These are phyloP conservation scores for Diaporthe citriasiana DNA, from an alignment of 2,329 filamentous ascomycete species.

Conservation along the genomic window DNA sequence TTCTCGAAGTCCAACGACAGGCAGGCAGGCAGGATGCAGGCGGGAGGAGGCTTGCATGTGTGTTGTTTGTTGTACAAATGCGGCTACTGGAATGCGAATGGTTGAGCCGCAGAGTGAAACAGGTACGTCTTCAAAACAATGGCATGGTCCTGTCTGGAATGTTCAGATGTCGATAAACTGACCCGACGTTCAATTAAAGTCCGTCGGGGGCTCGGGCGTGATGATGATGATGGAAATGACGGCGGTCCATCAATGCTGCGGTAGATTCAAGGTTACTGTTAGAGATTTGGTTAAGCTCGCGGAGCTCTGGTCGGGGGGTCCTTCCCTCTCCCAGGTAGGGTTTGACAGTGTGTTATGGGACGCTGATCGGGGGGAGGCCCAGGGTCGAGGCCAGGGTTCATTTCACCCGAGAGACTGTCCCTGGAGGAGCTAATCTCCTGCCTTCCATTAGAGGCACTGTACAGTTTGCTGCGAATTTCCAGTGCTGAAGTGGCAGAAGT, in stretches of 20 bases:
- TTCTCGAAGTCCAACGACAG: conserved; percentile 5
- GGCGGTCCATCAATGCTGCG: conserved; percentile 16
- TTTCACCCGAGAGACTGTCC: not conserved
- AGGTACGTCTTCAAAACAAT: not conserved
- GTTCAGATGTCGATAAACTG: not conserved
- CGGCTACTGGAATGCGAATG: not conserved
- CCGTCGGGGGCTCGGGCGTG: not conserved
- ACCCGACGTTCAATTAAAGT: conserved; percentile 28
- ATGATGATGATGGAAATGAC: conserved; percentile 5
- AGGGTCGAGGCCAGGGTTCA: not conserved
- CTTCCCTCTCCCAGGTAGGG: not conserved
- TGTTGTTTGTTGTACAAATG: not conserved
- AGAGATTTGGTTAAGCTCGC: conserved; percentile 38
- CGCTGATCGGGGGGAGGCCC: conserved; percentile 3
- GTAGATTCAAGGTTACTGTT: conserved; percentile 32
- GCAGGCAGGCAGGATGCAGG: not conserved
- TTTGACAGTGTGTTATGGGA: conserved; percentile 11
- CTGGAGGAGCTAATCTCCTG: conserved; percentile 14
- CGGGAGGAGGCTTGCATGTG: conserved; percentile 1
- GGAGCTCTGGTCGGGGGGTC: conserved; percentile 8
- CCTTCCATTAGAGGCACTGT: not conserved
- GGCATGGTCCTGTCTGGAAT: not conserved
- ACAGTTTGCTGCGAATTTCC: too few species aligned
- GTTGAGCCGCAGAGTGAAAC: conserved; percentile 3
- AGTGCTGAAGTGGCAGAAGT: not conserved